Evolutionary conservation across 2,329 filamentous ascomycete genomes (phyloP), one percentile per base, ranked within the genome.

Genomic region (Aspergillus vadensis): DNA sequence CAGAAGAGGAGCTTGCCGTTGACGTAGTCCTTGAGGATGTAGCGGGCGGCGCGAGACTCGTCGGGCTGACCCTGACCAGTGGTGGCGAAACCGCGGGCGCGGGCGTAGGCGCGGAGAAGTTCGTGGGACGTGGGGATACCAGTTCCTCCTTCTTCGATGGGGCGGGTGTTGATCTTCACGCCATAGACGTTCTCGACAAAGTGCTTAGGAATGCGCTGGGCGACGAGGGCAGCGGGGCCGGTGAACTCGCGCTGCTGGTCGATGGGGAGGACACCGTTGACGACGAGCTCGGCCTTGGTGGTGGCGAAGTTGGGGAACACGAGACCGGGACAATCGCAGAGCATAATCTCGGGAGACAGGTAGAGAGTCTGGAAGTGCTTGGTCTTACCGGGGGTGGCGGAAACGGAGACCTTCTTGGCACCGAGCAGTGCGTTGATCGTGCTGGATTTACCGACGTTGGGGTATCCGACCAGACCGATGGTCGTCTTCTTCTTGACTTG

Each of bases 331-430:
- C 95, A 99, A 87, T 99, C 95, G 78, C 95, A 98, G 6, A 99
- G 86, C 50, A 98, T 85, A 64, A 99, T 92, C 61, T 88, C 87
- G 1, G 95, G 90, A 61, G 91, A 95, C 32, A 99, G 86, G 74
- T 97, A 93, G 61, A 99, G 95, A 1, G 95, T 99, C 77, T 99
- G 95, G 81, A 99, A 99, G 72, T 99, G 95, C 81, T 99, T 99
- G 14, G 95, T 99, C 81, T 99, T 99, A 75, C 95, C 95, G 4
- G 95, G 95, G 1, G 95, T 99, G 14, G 94, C 90, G 15, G 95
- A 99, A 41, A 99, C 96, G 0, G 94, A 98, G 5, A 99, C 95
- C 80, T 98, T 99, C 82, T 98, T 99, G 58, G 95, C 89, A 54
- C 96, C 96, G 60, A 98, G 93, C n/a, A 99, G 85, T 44, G 95